Conservation (phyloP, 495 filamentous ascomycete species). For the Chaetomidium leptoderma region DNA sequence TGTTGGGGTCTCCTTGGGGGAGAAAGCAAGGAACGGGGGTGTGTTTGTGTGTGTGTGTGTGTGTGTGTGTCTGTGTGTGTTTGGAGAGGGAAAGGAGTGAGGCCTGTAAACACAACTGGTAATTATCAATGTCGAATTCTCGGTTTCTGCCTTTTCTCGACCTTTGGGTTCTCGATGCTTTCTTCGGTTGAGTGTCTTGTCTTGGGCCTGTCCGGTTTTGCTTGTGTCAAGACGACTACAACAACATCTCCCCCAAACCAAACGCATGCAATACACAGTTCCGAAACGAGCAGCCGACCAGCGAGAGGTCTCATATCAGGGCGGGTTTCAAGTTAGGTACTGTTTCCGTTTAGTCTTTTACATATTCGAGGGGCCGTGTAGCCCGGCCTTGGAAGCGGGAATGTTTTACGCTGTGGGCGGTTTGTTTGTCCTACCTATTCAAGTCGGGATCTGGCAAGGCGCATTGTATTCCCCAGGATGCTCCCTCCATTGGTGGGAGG, state of each 20-base stretch:
- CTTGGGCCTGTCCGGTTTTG: not conserved
- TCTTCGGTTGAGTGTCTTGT: not conserved
- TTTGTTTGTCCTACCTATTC: not conserved
- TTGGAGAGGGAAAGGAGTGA: not conserved
- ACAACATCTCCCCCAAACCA: no score
- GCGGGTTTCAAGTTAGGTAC: no score
- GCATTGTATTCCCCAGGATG: not conserved
- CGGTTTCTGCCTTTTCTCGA: not conserved
- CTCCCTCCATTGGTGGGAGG: not conserved
- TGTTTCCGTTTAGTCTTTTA: no score
- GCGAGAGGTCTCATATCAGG: no score
- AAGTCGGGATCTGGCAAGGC: not conserved
- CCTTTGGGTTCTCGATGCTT: not conserved
- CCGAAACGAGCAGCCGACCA: no score
- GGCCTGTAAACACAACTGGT: slow-evolving; percentile 22
- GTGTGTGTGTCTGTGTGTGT: no score
- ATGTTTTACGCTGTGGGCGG: no score
- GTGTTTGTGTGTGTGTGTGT: not conserved
- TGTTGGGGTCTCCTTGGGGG: slow-evolving; percentile 8
- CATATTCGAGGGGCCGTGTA: no score
- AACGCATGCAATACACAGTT: no score
- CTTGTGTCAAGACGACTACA: not conserved
- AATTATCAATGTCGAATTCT: slow-evolving; percentile 22
- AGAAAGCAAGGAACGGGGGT: not conserved
- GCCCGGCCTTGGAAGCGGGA: no score